Percentiles rank a stretch among this genome's conserved stretches.
Evolutionary conservation across 345 rosid genomes (phyloP).

Genomic region (Eucalyptus tenuipes): DNA sequence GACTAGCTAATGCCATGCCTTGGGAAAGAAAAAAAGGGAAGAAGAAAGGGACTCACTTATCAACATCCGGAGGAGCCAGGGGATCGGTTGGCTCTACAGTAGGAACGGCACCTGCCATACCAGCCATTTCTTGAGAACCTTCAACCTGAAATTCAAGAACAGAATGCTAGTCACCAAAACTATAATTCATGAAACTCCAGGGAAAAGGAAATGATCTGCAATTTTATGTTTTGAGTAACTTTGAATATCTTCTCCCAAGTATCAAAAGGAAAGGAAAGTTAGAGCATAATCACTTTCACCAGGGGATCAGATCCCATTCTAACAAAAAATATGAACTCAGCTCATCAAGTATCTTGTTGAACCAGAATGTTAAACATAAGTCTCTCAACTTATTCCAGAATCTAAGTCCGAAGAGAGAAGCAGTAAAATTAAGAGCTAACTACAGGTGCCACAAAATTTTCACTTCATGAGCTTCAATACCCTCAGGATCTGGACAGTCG

Average conservation of each 20-base stretch:
- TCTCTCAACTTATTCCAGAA: background rate
- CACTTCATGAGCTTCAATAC: background rate
- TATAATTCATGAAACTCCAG: background rate
- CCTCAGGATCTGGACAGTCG: background rate
- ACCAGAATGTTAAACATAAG: background rate
- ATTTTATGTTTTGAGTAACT: background rate
- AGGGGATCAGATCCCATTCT: background rate
- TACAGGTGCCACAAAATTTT: background rate
- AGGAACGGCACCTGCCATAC: slow-evolving; percentile 28
- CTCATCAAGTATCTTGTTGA: background rate
- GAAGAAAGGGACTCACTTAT: slow-evolving; percentile 33
- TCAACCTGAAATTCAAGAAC: slow-evolving; percentile 41
- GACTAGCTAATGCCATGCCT: background rate
- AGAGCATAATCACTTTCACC: background rate
- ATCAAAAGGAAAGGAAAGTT: background rate
- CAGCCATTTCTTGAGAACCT: slow-evolving; percentile 48
- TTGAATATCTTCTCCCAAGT: background rate
- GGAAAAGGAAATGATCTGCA: background rate
- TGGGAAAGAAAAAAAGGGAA: no score
- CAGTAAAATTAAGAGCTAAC: background rate
- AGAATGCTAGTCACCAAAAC: background rate
- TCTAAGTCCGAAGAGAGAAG: background rate
- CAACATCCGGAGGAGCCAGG: slow-evolving; percentile 74
- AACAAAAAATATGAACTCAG: background rate
- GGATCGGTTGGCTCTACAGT: slow-evolving; percentile 74